These are phyloP conservation scores for Beauveria brongniartii DNA, from an alignment of 2,329 filamentous ascomycete species.

Conservation along the genomic window DNA sequence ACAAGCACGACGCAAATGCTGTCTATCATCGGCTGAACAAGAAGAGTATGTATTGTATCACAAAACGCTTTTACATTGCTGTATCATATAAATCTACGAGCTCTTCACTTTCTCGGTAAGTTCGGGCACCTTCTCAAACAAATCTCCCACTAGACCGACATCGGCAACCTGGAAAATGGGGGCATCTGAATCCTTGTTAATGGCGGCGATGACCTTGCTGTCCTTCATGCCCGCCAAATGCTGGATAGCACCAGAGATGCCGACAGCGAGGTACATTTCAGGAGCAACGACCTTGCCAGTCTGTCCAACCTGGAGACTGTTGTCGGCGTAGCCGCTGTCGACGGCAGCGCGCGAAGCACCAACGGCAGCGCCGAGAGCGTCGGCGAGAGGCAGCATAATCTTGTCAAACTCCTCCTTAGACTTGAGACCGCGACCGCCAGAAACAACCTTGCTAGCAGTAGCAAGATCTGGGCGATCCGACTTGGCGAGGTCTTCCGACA, in stretches of 20 bases:
- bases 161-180: conserved; percentile 98
- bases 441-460: conserved; percentile 84
- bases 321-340: conserved; percentile 95
- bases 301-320: conserved; percentile 95
- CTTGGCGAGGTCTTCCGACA: conserved; percentile 87
- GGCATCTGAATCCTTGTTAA: conserved; percentile 96
- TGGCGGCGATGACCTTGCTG: conserved; percentile 97
- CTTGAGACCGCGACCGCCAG: conserved; percentile 88
- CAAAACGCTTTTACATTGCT: conserved; percentile 17
- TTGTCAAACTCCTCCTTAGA: conserved; percentile 97
- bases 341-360: conserved; percentile 92
- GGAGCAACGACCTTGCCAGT: conserved; percentile 98
- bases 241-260: conserved; percentile 95
- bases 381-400: conserved; percentile 84
- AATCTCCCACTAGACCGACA: conserved; percentile 87
- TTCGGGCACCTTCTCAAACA: conserved; percentile 94
- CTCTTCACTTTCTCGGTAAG: conserved; percentile 88
- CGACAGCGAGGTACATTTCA: conserved; percentile 88
- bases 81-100: conserved; percentile 23
- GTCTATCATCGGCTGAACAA: conserved; percentile 33
- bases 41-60: conserved; percentile 16
- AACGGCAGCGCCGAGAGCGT: conserved; percentile 88
- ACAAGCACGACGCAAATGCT: conserved; percentile 51
- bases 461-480: conserved; percentile 89
- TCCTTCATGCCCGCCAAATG: conserved; percentile 99